Conservation (phyloP, 83 land plant species). For the Diphasiastrum complanatum region DNA sequence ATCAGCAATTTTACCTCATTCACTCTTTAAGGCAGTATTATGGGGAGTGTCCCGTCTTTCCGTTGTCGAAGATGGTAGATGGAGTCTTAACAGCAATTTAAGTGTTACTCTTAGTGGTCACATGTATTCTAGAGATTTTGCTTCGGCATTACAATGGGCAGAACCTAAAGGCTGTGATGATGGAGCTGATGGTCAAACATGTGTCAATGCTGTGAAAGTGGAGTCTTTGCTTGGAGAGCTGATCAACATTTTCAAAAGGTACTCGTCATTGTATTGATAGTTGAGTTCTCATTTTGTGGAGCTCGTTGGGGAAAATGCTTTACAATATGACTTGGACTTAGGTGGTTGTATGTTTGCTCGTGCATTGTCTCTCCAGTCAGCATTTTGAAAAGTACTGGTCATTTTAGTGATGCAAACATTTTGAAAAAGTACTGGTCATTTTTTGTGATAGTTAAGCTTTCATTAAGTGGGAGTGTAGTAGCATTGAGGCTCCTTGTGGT, state of each 20-base stretch:
- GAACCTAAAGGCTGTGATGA: constrained; percentile 82
- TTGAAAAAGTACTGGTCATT: too few species aligned
- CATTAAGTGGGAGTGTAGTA: too few species aligned
- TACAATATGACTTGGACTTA: constrained; percentile 4
- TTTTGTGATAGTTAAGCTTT: too few species aligned
- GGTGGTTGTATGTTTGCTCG: too few species aligned
- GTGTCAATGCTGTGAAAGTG: constrained; percentile 51
- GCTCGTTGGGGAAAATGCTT: too few species aligned
- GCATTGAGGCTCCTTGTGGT: too few species aligned
- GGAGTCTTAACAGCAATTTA: too few species aligned
- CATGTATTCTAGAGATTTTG: constrained; percentile 24
- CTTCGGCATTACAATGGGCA: constrained; percentile 59
- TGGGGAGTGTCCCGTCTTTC: constrained; percentile 68
- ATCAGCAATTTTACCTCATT: constrained; percentile 46
- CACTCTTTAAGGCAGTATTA: constrained; percentile 67
- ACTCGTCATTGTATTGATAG: not conserved
- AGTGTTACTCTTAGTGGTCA: too few species aligned
- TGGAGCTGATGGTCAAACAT: constrained; percentile 56
- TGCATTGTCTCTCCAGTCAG: too few species aligned
- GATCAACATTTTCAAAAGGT: constrained; percentile 57
- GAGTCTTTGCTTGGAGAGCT: constrained; percentile 30
- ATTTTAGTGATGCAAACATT: too few species aligned
- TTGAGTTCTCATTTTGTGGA: not conserved
- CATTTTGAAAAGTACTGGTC: too few species aligned
- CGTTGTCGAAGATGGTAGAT: constrained; percentile 28